Evolutionary conservation across 805 yeast species (phyloP), one percentile per base, ranked within the genome.

Genomic region (Barnettozyma botsteinii): DNA sequence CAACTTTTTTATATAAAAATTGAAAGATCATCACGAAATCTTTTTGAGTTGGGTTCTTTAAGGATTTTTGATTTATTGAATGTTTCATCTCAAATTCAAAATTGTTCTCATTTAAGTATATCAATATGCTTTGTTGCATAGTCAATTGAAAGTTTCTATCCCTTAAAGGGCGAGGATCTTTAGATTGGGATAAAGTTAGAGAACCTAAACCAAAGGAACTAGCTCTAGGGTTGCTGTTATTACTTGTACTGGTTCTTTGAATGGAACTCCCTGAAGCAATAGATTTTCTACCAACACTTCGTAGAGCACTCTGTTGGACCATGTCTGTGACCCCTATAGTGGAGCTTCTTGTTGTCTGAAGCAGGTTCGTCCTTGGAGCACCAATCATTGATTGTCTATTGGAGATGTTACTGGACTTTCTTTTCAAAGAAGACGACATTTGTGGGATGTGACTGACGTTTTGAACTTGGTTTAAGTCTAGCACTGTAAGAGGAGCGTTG

Each of bases 31-130:
- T 56, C 7, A 77, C 78, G 59, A 88, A 88, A 50, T 85, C 95
- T 54, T 83, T 85, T 55, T 88, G 96, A 0, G 96, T 87, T 14
- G 96, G 96, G 48, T 71, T 77, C 48, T 67, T 72, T 42, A 88
- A 65, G 2, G 86, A 75, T 55, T 77, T 79, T 9, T 70, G 65
- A 3, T 85, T 71, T 17, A 88, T 60, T 4, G 85, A 74, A 47
- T 81, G 85, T 50, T 78, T 80, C 69, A 79, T 80, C 43, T 83
- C 91, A 26, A 75, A 64, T 53, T 85, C 95, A 59, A 85, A 88
- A 55, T 75, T 74, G 57, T 81, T 75, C 9, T 66, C 62, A 5
- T 70, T 63, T 37, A 88, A 62, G 57, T 76, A 89, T 22, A 79
- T 81, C 53, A 71, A 73, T 14, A 87, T 71, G 37, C 82, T 84